Base-by-base conservation (phyloP, 129 eudicot genomes). In the Helichrysum umbraculigerum region DNA sequence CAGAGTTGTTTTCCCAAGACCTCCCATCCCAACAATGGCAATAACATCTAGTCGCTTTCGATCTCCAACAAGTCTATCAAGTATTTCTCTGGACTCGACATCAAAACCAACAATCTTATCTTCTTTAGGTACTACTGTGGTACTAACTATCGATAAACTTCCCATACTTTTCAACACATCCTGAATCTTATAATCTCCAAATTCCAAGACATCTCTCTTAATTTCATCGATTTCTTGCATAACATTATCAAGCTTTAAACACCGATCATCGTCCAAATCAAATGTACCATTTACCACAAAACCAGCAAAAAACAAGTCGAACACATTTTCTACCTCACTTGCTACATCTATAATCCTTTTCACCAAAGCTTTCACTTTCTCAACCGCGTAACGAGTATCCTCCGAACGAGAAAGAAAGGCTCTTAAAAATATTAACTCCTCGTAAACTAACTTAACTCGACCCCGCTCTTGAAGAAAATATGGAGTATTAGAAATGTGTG, bases 1-100 rank as follows among this genome's bases (percentile, higher is more conserved):
- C 28, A 81, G 56, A 30, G 83, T 84, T 5, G 88, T 81, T 74
- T 84, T 84, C 33, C 88, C 88, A 17, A 76, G 63, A 44, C 88
- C 88, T 14, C 81, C 78, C 85, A 81, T 81, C 9, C 88, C 88
- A 41, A 81, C 81, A 33, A 81, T 69, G 7, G 83, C 63, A 67
- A 81, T 69, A 7, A 81, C 54, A 1, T 74, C 63, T 47, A 78
- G 59, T 70, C 74, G 22, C 68, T 74, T 73, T 12, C 2, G 47
- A 7, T 35, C 39, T 2, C 67, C 59, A 1, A 66, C 65, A 32
- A 85, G 88, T 39, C 16, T 67, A 8, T 78, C 76, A 5, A 52
- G 44, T 30, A 85, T 16, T 8, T 51, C 16, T 16, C 19, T 29
- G 57, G 62, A 72, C 58, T 73, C 80, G 1, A 25, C 71, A 21